Evolutionary conservation across 176 grass and related monocot genomes (phyloP), one percentile per base, ranked within the genome.

Genomic region (Oryza coarctata): DNA sequence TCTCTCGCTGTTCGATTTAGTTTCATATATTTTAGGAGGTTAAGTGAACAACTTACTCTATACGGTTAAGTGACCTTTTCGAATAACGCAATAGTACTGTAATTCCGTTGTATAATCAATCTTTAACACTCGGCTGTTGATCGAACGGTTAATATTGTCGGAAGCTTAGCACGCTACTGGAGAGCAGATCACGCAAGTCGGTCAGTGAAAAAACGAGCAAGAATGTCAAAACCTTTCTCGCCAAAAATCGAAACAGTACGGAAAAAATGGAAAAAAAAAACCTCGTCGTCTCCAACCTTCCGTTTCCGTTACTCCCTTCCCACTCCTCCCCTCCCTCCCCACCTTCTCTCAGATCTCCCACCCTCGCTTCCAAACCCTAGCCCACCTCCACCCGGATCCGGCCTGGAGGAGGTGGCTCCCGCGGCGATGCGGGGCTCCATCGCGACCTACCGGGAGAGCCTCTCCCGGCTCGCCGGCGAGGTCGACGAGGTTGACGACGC

Each of bases 391-490:
- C 50, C 50, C 27, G 34, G 81, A 81, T 50, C 65, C 55, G 29
- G 39, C 78, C 65, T 85, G n/a, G n/a, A n/a, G n/a, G n/a, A n/a
- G n/a, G n/a, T n/a, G 77, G 57, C 76, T 47, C 76, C 45, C 13
- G 26, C 39, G 35, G 70, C 31, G 80, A 99, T 99, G 93, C 89
- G 89, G 80, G 82, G 87, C 62, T 95, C 96, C 62, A 88, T 99
- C 73, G 85, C 91, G 32, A 95, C 82, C 63, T 99, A 99, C 80
- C 88, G 83, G 75, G 96, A 90, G 80, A 95, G 88, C 80, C 96
- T 99, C 41, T 94, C 89, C 22, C 93, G 93, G 71, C 92, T 99
- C 83, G 96, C 93, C 84, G 87, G 70, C 74, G 96, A 95, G 82
- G 82, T 95, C 76, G 88, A 87, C 74, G 96, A 94, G 49, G 91